Percentiles rank a stretch among this genome's conserved stretches.
Conservation (phyloP, 257 asterid species). For the Eustoma russellianum region DNA sequence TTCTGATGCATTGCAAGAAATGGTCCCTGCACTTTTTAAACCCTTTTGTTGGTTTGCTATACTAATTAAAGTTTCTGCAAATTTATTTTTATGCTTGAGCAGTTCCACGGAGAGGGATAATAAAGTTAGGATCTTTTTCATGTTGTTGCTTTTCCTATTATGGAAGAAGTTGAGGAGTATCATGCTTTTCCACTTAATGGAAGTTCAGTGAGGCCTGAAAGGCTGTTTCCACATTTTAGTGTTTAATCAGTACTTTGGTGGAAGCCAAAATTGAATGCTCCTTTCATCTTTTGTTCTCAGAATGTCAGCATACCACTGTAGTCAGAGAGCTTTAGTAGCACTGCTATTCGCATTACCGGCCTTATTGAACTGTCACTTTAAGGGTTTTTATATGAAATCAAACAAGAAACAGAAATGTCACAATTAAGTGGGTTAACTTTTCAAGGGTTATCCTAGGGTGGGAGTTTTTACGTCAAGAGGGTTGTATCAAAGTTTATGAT, state of each 20-base stretch:
- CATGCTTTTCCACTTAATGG: background rate
- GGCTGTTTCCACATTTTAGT: background rate
- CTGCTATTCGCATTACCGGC: background rate
- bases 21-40: too few relatives aligned
- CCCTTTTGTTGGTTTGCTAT: too few relatives aligned
- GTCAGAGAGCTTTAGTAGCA: conserved; percentile 4
- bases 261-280: conserved; percentile 14
- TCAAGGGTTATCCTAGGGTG: background rate
- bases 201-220: background rate
- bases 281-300: conserved; percentile 6
- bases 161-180: background rate
- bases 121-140: conserved; percentile 3
- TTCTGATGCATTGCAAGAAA: too few relatives aligned
- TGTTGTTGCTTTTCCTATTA: background rate
- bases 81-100: too few relatives aligned
- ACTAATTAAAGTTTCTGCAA: too few relatives aligned
- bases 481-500: too few relatives aligned
- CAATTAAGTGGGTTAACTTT: too few relatives aligned
- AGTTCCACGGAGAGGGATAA: too few relatives aligned
- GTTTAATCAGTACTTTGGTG: conserved; percentile 5
- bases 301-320: conserved; percentile 12
- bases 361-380: conserved; percentile 1
- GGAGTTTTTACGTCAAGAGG: too few relatives aligned
- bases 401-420: too few relatives aligned
- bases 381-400: background rate